These are phyloP conservation scores for Sarocladiaceae sp. DNA, from an alignment of 2,329 filamentous ascomycete species.

Conservation along the genomic window DNA sequence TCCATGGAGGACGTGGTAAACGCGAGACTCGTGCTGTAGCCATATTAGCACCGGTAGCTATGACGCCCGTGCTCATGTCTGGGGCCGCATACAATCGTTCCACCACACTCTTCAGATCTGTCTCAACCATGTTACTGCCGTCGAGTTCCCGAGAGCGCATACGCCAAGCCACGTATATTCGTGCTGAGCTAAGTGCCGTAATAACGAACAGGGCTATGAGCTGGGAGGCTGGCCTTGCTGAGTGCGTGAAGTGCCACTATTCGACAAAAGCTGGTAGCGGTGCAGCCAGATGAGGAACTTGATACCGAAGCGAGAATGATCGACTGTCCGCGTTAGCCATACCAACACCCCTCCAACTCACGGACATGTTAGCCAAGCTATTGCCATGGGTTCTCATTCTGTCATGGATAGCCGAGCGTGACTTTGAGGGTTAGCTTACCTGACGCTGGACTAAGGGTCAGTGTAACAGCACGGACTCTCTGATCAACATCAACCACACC, in stretches of 20 bases:
- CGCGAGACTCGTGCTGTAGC: neutral
- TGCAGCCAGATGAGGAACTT: neutral
- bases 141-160: neutral
- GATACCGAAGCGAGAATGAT: neutral
- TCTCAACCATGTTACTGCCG: conserved; percentile 5
- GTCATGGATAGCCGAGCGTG: conserved; percentile 3
- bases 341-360: neutral
- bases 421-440: conserved; percentile 1
- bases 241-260: too few species aligned
- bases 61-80: neutral
- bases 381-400: neutral
- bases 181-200: neutral
- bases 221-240: neutral
- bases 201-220: neutral
- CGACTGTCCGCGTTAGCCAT: neutral
- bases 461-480: conserved; percentile 8
- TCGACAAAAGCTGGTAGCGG: neutral
- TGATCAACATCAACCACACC: conserved; percentile 4
- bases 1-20: too few species aligned
- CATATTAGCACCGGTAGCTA: too few species aligned
- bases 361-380: neutral
- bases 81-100: conserved; percentile 2
- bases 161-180: neutral
- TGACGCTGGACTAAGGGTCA: neutral
- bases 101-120: conserved; percentile 2